Percentiles rank a stretch among this genome's conserved stretches.
Conservation (phyloP, 1,284 basidiomycete species). For the Ceratobasidium sp. region DNA sequence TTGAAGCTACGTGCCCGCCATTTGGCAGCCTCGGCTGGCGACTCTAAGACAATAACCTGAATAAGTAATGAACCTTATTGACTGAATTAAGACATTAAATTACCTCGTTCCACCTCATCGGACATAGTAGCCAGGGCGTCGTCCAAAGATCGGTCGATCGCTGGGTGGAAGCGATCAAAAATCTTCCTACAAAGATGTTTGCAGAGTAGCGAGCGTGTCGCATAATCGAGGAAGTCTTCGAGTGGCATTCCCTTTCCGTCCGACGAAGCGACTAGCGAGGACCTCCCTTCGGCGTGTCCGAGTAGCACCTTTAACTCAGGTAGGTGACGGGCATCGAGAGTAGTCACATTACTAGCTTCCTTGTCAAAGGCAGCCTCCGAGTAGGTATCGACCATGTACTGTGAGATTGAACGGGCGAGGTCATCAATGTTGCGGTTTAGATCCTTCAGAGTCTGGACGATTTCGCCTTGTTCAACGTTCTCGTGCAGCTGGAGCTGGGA, state of each 20-base stretch:
- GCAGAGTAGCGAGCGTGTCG: slow-evolving; percentile 18
- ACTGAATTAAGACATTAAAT: neutral
- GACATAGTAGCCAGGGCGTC: neutral
- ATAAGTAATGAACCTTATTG: neutral
- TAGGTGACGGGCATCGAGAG: slow-evolving; percentile 17
- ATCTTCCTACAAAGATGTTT: neutral
- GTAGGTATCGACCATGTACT: slow-evolving; percentile 25
- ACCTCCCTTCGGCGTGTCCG: neutral
- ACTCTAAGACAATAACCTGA: neutral
- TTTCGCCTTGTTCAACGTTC: slow-evolving; percentile 19
- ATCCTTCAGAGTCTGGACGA: neutral
- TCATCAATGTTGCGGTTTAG: slow-evolving; percentile 30
- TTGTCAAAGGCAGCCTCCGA: neutral
- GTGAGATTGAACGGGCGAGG: slow-evolving; percentile 19
- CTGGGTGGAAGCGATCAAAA: slow-evolving; percentile 35
- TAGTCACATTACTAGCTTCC: slow-evolving; percentile 13
- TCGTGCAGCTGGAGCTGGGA: slow-evolving; percentile 19
- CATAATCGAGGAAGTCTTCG: slow-evolving; percentile 30
- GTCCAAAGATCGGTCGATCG: neutral
- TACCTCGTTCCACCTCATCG: neutral
- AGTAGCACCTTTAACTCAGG: slow-evolving; percentile 10
- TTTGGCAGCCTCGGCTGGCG: slow-evolving; percentile 19
- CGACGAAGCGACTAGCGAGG: slow-evolving; percentile 16
- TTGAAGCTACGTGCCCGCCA: slow-evolving; percentile 32
- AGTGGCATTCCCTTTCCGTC: slow-evolving; percentile 12